Evolutionary conservation across 176 grass and related monocot genomes (phyloP).

Genomic region (Cocos nucifera): DNA sequence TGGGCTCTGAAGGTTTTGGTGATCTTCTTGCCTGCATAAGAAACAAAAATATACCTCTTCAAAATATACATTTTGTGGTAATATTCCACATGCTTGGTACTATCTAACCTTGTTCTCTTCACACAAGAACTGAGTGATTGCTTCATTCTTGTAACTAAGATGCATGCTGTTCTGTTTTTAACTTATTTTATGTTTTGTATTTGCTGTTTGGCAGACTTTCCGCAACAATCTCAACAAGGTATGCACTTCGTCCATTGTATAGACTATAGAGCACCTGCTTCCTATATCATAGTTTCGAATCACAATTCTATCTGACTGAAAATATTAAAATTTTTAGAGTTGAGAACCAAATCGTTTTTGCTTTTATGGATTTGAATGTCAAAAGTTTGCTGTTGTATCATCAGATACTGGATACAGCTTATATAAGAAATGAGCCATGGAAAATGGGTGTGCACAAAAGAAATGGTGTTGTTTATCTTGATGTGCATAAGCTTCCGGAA

Average conservation of each 20-base stretch:
- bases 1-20: conserved; percentile 98
- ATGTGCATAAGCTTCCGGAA: conserved; percentile 94
- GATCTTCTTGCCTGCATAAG: conserved; percentile 93
- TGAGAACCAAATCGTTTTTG: no score
- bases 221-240: conserved; percentile 99
- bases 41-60: conserved; percentile 56
- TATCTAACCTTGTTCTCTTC: conserved; percentile 11
- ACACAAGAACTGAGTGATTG: neutral
- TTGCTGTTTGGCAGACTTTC: conserved; percentile 74
- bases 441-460: conserved; percentile 98
- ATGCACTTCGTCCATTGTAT: conserved; percentile 17
- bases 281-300: no score
- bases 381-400: conserved; percentile 11
- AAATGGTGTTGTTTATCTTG: conserved; percentile 89
- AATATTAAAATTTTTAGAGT: no score
- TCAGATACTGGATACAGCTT: conserved; percentile 90
- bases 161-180: neutral
- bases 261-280: neutral
- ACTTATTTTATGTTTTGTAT: conserved; percentile 8
- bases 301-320: no score
- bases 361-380: no score
- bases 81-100: neutral
- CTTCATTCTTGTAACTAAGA: no score
- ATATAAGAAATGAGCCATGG: conserved; percentile 90
- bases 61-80: conserved; percentile 99